Base-by-base conservation (phyloP, 768 basidiomycete genomes). In the Boletus sensibilis region DNA sequence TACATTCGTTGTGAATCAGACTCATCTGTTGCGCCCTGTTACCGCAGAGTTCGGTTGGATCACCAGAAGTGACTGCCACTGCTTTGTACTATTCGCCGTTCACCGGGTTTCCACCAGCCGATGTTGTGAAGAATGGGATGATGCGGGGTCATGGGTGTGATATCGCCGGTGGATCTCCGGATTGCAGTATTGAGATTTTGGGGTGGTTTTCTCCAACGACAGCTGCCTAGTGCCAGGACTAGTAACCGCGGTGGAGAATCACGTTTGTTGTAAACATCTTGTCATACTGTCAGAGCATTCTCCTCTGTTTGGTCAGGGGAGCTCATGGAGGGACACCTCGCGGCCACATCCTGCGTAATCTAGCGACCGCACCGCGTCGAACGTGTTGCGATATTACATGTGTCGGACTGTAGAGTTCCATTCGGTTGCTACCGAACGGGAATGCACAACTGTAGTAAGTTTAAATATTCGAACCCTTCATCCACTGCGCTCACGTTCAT, bases 401-500 rank as follows among this genome's bases (percentile, higher is more conserved):
- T 21, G 48, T 46, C 38, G 5, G 27, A 45, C 7, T 50, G 38
- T 42, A 48, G 55, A 14, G 41, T 39, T 57, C 27, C 55, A 48
- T 52, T 49, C 61, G 61, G 66, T 23, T 59, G 50, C 62, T 59
- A 66, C 66, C 66, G 67, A 55, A 54, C 38, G 4, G 34, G 35
- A 55, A 48, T 50, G 40, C 56, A 42, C 57, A 31, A 20, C 47
- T 41, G 29, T 29, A 25, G 31, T 23, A 46, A 29, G 38, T 45
- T 56, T 59, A 67, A 65, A 59, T 58, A 59, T 57, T 31, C 13
- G 13, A 2, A n/a, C 23, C 53, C 23, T 42, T 18, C 31, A 34
- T 38, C 38, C 16, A 27, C 31, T 20, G 20, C 29, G 1, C 25
- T 39, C 48, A 29, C 40, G 8, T 37, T 35, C 43, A 21, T 37